Base-by-base conservation (phyloP, 2,329 filamentous ascomycete species). In the Mollisiaceae sp. region DNA sequence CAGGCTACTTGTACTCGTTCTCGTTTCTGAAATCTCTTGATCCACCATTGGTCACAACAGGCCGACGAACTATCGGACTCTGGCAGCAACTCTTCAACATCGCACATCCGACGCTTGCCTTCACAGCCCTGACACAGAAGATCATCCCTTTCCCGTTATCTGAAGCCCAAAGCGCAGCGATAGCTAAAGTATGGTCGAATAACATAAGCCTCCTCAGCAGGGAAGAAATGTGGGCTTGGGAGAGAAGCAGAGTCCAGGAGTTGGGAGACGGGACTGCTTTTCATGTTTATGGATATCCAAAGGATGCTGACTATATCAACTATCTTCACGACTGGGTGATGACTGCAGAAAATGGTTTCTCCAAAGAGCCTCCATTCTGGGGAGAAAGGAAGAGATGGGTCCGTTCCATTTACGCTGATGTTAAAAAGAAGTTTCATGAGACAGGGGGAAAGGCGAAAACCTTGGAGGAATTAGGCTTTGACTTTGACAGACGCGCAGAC, bases 81-180 rank as follows among this genome's bases (percentile, higher is more conserved):
- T 97, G 93, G 76, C 83, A 92, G 70, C 93, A 98, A 72, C 73
- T 97, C 11, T 90, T 97, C 76, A 88, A 89, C 75, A 88, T 89
- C 3, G 81, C 86, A 0, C 86, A 92, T 66, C 93, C 94, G 0
- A 95, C 92, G 0, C 81, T 98, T 1, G 89, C 86, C 0, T 94
- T 97, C 75, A 83, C 91, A 0, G 87, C 86, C 0, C 81, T 97
- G 45, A 89, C 91, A 18, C 90, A 93, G 75, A 91, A 90, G 70
- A 86, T 95, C n/a, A 90, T 96, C n/a, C 94, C 94, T 0, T 97
- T 97, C 75, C 90, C 92, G 0, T 73, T 95, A 0, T 85, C 89
- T 0, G 93, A 97, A 79, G 88, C 86, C 6, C 94, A 97, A 77
- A 88, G 88, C 0, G 90, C 93, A 0, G 85, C 92, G 0, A 82